Evolutionary conservation across 768 basidiomycete genomes (phyloP).

Genomic region (Tephrocybe sp.): DNA sequence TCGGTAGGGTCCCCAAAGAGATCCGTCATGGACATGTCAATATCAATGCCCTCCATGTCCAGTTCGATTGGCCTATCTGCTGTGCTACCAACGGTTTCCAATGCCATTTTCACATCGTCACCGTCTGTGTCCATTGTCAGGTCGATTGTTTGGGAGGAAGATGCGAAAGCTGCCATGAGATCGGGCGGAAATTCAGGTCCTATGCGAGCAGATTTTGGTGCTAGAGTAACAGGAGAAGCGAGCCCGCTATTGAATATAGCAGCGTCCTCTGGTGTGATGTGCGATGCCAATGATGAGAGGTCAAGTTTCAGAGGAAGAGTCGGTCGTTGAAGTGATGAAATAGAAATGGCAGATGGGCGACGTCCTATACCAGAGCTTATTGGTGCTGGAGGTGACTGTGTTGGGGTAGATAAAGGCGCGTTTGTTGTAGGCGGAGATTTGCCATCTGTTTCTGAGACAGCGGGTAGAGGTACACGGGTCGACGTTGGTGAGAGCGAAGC

Average conservation of each 20-base stretch:
- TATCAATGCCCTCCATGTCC: slow-evolving; percentile 67
- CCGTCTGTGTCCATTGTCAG: slow-evolving; percentile 38
- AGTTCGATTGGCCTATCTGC: slow-evolving; percentile 83
- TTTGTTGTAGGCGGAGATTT: slow-evolving; percentile 6
- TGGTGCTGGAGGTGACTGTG: slow-evolving; percentile 32
- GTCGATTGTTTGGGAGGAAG: slow-evolving; percentile 46
- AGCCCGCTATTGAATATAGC: slow-evolving; percentile 57
- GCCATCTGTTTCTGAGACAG: slow-evolving; percentile 8
- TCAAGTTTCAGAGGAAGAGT: slow-evolving; percentile 76
- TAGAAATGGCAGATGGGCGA: slow-evolving; percentile 73
- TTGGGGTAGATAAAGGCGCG: slow-evolving; percentile 25
- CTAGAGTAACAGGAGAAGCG: slow-evolving; percentile 77
- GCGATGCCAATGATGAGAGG: slow-evolving; percentile 65
- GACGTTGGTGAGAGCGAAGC: slow-evolving; percentile 24
- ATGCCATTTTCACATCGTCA: slow-evolving; percentile 26
- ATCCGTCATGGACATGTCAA: slow-evolving; percentile 57
- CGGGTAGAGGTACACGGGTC: slow-evolving; percentile 16
- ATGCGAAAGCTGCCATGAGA: slow-evolving; percentile 60
- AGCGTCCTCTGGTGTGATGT: slow-evolving; percentile 63
- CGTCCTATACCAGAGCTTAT: slow-evolving; percentile 37
- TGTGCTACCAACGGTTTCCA: slow-evolving; percentile 52
- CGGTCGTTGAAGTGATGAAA: slow-evolving; percentile 76
- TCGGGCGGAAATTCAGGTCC: slow-evolving; percentile 60
- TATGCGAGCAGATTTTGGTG: slow-evolving; percentile 71
- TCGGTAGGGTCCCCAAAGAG: slow-evolving; percentile 53